Percentiles rank a stretch among this genome's conserved stretches.
phyloP scores from a whole-genome alignment of 257 asterid species.

The Asclepias syriaca region DNA sequence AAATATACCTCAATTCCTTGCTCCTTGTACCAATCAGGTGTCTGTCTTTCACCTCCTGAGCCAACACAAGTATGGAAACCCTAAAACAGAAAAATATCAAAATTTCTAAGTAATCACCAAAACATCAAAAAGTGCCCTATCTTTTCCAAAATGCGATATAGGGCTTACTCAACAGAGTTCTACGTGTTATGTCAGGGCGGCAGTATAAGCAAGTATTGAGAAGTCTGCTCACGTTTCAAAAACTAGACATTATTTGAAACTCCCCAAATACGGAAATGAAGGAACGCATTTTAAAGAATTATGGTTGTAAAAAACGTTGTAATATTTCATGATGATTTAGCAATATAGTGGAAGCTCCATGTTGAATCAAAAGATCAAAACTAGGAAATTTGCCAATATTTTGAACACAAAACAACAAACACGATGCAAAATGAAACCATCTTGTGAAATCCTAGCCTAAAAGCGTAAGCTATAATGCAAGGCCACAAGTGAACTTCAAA shows the following conservation, averaged over 20 bases:
- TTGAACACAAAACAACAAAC: not conserved
- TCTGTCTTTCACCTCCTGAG: constrained; percentile 87
- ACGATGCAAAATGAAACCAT: not conserved
- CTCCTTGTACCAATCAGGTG: constrained; percentile 98
- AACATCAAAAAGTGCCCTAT: not conserved
- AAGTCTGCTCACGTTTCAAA: not conserved
- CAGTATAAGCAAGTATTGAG: not conserved
- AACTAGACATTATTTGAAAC: not conserved
- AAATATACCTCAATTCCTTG: constrained; percentile 84
- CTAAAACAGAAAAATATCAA: constrained; percentile 30
- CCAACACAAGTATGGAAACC: constrained; percentile 99
- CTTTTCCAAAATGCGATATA: not conserved
- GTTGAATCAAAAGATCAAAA: not conserved
- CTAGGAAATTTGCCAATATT: not conserved
- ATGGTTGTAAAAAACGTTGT: not conserved
- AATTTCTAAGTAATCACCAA: not conserved
- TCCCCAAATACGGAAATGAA: not conserved
- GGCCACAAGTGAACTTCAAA: not conserved
- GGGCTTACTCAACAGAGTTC: not conserved
- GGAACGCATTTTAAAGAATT: not conserved
- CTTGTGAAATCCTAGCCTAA: not conserved
- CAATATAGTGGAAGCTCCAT: not conserved
- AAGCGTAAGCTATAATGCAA: not conserved
- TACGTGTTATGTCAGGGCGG: not conserved
- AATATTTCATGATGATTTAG: not conserved